Evolutionary conservation across 345 rosid genomes (phyloP).

Genomic region (Alliaria petiolata): DNA sequence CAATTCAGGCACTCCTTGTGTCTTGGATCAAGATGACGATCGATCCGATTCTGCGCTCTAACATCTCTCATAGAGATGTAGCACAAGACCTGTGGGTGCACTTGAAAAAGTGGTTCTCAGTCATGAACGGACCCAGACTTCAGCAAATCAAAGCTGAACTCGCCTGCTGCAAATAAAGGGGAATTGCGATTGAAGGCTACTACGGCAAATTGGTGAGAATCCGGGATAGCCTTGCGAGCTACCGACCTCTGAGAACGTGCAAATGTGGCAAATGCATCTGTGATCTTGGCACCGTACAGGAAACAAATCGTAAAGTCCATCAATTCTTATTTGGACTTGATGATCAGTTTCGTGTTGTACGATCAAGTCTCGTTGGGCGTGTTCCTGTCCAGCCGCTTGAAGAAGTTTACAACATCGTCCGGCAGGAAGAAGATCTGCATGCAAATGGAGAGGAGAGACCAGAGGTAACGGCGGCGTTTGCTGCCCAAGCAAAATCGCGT

Average conservation of each 20-base stretch:
- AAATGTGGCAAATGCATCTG: not conserved
- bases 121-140: not conserved
- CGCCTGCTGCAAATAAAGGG: not conserved
- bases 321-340: not conserved
- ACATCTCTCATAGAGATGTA: not conserved
- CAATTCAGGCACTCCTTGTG: too few relatives aligned
- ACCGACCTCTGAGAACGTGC: not conserved
- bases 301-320: not conserved
- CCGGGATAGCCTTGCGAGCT: not conserved
- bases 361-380: not conserved
- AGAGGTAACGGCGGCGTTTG: not conserved
- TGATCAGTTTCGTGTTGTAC: not conserved
- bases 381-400: not conserved
- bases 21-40: not conserved
- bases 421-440: not conserved
- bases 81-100: not conserved
- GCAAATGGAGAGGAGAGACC: not conserved
- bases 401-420: not conserved
- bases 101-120: not conserved
- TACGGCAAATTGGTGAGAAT: not conserved
- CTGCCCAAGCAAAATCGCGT: not conserved
- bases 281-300: not conserved
- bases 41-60: not conserved
- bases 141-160: not conserved
- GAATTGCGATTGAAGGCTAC: not conserved